phyloP scores from a whole-genome alignment of 2,329 filamentous ascomycete species.

The Penicillium sp. region DNA sequence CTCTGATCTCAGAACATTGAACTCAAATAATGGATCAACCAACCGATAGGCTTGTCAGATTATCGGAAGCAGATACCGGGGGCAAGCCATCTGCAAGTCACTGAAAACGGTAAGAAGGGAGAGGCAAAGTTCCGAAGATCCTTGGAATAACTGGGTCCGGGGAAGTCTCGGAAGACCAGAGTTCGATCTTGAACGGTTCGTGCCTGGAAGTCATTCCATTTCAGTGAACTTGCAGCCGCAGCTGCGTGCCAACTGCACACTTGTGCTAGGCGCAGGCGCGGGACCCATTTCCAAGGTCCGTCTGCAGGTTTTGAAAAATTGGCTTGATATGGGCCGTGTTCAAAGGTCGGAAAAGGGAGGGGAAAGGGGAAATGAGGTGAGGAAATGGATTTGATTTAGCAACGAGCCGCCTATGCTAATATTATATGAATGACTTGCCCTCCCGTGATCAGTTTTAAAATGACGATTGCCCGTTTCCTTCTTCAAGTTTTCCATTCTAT shows the following conservation, averaged over 20 bases:
- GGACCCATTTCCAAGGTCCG: conserved; percentile 4
- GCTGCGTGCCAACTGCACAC: conserved; percentile 21
- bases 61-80: conserved; percentile 9
- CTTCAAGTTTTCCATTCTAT: neutral
- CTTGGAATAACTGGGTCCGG: conserved; percentile 13
- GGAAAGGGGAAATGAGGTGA: neutral
- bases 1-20: conserved; percentile 7
- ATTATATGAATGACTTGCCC: neutral
- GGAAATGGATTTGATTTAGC: neutral
- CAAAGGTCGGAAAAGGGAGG: neutral
- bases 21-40: conserved; percentile 6
- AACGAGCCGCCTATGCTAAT: neutral
- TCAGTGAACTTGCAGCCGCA: conserved; percentile 11
- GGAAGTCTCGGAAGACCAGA: conserved; percentile 14
- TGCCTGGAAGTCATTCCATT: conserved; percentile 11
- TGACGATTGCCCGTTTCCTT: neutral
- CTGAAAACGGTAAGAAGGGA: conserved; percentile 18
- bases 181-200: conserved; percentile 20
- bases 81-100: conserved; percentile 11
- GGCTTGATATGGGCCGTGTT: neutral
- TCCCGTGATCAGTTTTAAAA: neutral
- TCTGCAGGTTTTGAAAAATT: conserved; percentile 12
- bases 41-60: conserved; percentile 6
- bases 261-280: conserved; percentile 18
- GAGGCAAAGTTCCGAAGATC: conserved; percentile 12